Evolutionary conservation across 441 rosid genomes (phyloP), one percentile per base, ranked within the genome.

Genomic region (Cnidoscolus chayamansa): DNA sequence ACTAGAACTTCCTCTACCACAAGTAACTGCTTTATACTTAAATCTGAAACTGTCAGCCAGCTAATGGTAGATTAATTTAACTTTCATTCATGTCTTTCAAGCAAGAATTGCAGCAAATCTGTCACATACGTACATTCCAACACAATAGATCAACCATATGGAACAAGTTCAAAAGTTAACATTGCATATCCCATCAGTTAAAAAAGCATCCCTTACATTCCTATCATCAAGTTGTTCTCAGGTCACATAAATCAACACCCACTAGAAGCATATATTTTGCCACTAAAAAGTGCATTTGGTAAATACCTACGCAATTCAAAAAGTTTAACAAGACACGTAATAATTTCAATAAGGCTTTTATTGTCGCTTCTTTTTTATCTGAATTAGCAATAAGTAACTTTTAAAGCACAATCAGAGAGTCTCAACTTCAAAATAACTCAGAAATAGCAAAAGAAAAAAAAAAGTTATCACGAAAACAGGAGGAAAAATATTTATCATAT

Each of bases 171-270:
- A 35, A 35, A 58, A 2, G 12, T 25, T 59, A 32, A 62, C 16
- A 15, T n/a, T 47, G 4, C 8, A 16, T 51, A 71, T 61, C 40
- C 60, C 7, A 40, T 40, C 45, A 5, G 45, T 5, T 40, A 40
- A 40, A 40, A 40, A 40, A 6, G 7, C 45, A 40, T 40, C 45
- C 7, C 45, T 0, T 3, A 40, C 45, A 31, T 11, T 60, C 50
- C 20, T 30, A 51, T 69, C 40, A 69, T 68, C n/a, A 67, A 67
- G 49, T 67, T 20, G 30, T 45, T 48, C 40, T 9, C 30, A 57
- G 7, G 25, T 30, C 7, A 65, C 1, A 19, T 50, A 15, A 13
- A 67, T n/a, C 17, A 50, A 66, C 0, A 45, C 6, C 63, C 9
- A 56, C 54, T 13, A 51, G 49, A 53, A 40, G 62, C 49, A 19